These are phyloP conservation scores for Aspergillus steynii DNA, from an alignment of 495 filamentous ascomycete genomes.

Conservation along the genomic window DNA sequence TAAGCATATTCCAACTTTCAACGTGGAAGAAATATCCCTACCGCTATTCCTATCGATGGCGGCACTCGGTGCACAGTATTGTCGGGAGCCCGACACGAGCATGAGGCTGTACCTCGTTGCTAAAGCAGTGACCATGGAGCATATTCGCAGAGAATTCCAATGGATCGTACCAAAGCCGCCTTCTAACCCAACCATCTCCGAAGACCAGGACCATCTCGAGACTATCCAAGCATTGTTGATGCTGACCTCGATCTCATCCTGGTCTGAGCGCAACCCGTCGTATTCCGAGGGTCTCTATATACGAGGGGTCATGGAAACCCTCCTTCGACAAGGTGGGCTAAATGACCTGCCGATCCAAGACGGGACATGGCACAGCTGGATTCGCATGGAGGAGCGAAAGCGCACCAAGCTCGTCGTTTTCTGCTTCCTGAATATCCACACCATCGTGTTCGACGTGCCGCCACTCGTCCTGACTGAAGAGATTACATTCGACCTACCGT, in stretches of 20 bases:
- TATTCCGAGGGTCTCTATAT: conserved; percentile 36
- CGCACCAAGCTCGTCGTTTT: conserved; percentile 51
- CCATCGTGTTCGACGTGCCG: conserved; percentile 51
- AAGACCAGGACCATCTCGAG: conserved; percentile 32
- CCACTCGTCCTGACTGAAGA: conserved; percentile 62
- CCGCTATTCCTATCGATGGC: conserved; percentile 65
- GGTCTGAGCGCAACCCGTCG: conserved; percentile 40
- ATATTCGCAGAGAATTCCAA: conserved; percentile 36
- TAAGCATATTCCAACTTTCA: conserved; percentile 64
- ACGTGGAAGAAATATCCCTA: conserved; percentile 51
- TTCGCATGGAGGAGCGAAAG: conserved; percentile 40
- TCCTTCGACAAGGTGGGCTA: conserved; percentile 34
- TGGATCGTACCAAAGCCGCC: conserved; percentile 14
- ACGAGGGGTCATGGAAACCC: conserved; percentile 36
- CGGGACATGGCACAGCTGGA: conserved; percentile 51
- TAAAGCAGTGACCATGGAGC: conserved; percentile 40
- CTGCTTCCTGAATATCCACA: conserved; percentile 52
- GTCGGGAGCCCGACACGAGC: conserved; percentile 44
- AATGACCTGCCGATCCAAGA: conserved; percentile 36
- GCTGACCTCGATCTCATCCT: conserved; percentile 36
- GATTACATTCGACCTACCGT: conserved; percentile 60
- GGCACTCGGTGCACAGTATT: conserved; percentile 66
- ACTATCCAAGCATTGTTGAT: conserved; percentile 35
- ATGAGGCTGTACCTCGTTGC: conserved; percentile 50
- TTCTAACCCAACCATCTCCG: conserved; percentile 10